These are phyloP conservation scores for Helicostylum pulchrum DNA, from an alignment of 192 early-diverging fungal species.

Conservation along the genomic window DNA sequence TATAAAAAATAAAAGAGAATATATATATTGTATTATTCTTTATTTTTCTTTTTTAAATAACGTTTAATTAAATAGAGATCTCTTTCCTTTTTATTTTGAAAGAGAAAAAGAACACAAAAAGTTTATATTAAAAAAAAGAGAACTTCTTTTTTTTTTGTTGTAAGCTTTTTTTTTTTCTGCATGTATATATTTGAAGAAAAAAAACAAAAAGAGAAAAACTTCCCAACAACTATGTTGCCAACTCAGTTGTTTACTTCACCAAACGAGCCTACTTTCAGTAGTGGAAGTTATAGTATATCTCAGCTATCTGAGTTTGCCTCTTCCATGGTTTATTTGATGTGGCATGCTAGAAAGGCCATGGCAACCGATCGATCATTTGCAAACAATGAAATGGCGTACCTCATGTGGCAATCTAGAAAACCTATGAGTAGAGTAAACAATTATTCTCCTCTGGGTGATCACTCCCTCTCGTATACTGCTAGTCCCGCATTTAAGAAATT, in stretches of 20 bases:
- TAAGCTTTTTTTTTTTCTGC: not conserved
- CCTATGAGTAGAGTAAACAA: not conserved
- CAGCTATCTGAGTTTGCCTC: slow-evolving; percentile 57
- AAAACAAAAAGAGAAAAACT: not conserved
- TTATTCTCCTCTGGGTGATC: slow-evolving; percentile 15
- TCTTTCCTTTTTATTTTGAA: too few species aligned
- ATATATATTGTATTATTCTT: too few species aligned
- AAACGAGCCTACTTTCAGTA: not conserved
- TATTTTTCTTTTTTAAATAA: too few species aligned
- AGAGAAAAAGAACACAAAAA: too few species aligned
- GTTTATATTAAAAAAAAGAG: too few species aligned
- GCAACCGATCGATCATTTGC: slow-evolving; percentile 4
- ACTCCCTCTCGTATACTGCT: slow-evolving; percentile 13
- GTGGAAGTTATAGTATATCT: not conserved
- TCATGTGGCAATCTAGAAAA: slow-evolving; percentile 16
- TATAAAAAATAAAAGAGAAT: too few species aligned
- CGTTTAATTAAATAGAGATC: too few species aligned
- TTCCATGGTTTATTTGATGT: slow-evolving; percentile 53
- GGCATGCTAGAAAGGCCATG: slow-evolving; percentile 39
- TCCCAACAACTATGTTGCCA: too few species aligned
- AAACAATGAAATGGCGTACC: slow-evolving; percentile 6
- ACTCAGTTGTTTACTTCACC: slow-evolving; percentile 4
- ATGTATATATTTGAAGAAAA: slow-evolving; percentile 1
- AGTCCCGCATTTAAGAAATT: slow-evolving; percentile 40
- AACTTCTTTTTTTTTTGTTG: too few species aligned